Evolutionary conservation across 345 rosid genomes (phyloP), one percentile per base, ranked within the genome.

Genomic region (Syzygium aqueum): DNA sequence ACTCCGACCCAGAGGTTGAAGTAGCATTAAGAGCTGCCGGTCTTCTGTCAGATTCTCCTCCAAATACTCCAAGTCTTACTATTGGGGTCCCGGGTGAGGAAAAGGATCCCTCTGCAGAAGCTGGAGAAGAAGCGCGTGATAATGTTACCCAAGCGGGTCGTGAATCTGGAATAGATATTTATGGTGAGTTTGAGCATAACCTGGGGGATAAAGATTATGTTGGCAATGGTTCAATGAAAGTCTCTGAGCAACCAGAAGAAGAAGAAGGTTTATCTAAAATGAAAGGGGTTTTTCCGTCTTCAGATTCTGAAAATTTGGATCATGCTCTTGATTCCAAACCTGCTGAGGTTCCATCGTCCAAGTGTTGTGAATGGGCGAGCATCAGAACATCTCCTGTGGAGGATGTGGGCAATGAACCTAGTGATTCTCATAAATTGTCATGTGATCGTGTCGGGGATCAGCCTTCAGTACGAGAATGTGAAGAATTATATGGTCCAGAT

Each of bases 21-120:
- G 94, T 92, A 88, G 99, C 99, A 28, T 90, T 97, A 88, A 94
- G 93, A 93, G 90, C 92, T 87, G 97, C 99, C 22, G 99, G 99
- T 88, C 99, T 97, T 89, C 90, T 95, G 84, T 94, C 95, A 77
- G 99, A 97, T 92, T 96, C 99, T 91, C 98, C 98, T 90, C 96
- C 97, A 65, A 92, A 88, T 91, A 96, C 98, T 93, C 99, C 99
- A 53, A 57, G 67, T 84, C 89, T 77, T 50, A 80, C 91, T 86
- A 83, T 85, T 8, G 92, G 91, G 87, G 89, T 88, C 85, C 85
- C 86, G 9, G 85, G 85, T 85, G 93, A 89, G 87, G 90, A 84
- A 80, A 92, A 84, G 83, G 92, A 89, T 77, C 88, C 90, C 86
- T 78, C 90, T 65, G 53, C 49, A n/a, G 91, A 91, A 77, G 63